These are phyloP conservation scores for Penicillium argentinense DNA, from an alignment of 495 filamentous ascomycete genomes.

Conservation along the genomic window DNA sequence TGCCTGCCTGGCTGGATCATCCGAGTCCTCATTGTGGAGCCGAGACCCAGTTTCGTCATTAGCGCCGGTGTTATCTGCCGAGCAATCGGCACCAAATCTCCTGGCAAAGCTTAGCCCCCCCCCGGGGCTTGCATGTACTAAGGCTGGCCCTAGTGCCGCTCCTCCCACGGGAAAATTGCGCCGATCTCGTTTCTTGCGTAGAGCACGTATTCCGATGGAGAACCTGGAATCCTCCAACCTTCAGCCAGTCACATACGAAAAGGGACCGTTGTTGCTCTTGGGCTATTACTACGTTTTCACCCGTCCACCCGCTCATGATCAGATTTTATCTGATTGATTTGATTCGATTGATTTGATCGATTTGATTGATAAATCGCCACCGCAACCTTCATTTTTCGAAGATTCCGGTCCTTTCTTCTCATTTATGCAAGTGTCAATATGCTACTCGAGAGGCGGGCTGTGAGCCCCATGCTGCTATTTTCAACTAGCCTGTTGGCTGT, in stretches of 20 bases:
- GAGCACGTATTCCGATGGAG: neutral
- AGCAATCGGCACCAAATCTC: constrained; percentile 1
- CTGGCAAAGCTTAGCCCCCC: constrained; percentile 2
- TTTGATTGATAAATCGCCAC: constrained; percentile 6
- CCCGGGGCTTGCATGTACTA: neutral
- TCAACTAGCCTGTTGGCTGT: constrained; percentile 5
- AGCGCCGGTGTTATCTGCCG: constrained; percentile 4
- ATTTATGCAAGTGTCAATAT: neutral
- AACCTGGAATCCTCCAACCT: too few relatives aligned
- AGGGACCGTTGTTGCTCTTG: neutral
- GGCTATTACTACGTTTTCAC: neutral
- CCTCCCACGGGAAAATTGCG: too few relatives aligned
- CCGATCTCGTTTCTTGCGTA: too few relatives aligned
- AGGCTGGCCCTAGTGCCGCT: neutral
- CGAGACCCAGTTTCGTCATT: neutral
- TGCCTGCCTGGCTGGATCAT: neutral
- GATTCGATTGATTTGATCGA: constrained; percentile 6
- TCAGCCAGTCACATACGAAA: too few relatives aligned
- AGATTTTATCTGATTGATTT: neutral
- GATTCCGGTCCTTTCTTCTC: constrained; percentile 1
- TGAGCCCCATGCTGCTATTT: constrained; percentile 10
- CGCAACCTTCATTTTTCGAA: neutral
- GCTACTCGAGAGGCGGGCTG: neutral
- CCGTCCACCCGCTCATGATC: neutral
- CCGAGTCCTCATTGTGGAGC: neutral